Evolutionary conservation across 306 rosid species (phyloP).

Genomic region (Biancaea sappan): DNA sequence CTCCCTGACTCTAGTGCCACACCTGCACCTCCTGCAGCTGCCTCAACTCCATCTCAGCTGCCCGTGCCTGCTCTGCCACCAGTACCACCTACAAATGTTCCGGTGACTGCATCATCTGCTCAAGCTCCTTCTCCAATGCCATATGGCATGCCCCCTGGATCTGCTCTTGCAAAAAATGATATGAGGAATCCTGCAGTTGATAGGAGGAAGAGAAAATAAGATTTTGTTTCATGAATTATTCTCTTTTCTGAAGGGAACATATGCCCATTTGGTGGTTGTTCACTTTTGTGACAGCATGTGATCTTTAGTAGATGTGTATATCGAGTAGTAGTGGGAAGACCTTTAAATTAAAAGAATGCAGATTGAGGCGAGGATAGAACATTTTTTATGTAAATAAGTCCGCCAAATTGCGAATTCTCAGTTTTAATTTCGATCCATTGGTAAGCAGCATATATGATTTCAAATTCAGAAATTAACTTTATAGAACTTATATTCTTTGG

Average conservation of each 20-base stretch:
- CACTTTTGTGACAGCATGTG: background rate
- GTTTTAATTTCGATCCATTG: background rate
- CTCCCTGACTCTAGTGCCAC: constrained; percentile 69
- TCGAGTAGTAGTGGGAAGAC: background rate
- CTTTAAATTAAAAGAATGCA: background rate
- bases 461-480: background rate
- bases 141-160: constrained; percentile 64
- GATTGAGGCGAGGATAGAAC: too few relatives aligned
- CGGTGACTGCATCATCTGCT: constrained; percentile 54
- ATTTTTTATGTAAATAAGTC: background rate
- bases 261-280: background rate
- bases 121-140: constrained; percentile 80
- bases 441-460: background rate
- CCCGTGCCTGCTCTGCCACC: constrained; percentile 56
- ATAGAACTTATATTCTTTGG: background rate
- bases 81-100: constrained; percentile 50
- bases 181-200: constrained; percentile 73
- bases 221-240: background rate
- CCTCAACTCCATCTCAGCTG: constrained; percentile 57
- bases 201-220: constrained; percentile 86
- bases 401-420: background rate
- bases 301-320: background rate
- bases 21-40: constrained; percentile 52
- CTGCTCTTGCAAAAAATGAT: constrained; percentile 64
- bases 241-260: background rate